Conservation (phyloP, 2,329 filamentous ascomycete genomes). For the Cytospora chrysosperma region DNA sequence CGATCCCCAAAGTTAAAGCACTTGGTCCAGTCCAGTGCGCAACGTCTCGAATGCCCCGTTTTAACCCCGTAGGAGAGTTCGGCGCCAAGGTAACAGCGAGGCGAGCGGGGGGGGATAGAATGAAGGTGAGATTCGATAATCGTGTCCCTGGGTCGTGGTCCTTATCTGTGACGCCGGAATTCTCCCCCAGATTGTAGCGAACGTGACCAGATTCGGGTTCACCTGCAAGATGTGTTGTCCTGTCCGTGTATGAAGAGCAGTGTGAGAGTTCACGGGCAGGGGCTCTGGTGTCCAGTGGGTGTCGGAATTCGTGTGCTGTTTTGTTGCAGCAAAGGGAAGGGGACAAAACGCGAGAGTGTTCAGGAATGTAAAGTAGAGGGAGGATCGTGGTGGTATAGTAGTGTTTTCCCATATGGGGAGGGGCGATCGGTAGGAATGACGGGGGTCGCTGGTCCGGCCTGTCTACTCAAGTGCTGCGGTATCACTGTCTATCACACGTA, state of each 20-base stretch:
- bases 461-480: too few relatives aligned
- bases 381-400: neutral
- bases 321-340: neutral
- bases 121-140: neutral
- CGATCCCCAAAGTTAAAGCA: neutral
- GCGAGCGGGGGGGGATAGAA: neutral
- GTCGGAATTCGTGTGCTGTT: neutral
- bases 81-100: neutral
- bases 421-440: neutral
- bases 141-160: neutral
- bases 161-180: neutral
- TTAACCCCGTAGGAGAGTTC: neutral
- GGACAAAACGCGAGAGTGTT: neutral
- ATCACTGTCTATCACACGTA: neutral
- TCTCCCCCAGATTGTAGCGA: neutral
- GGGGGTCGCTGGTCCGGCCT: neutral
- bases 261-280: neutral
- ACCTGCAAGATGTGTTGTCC: neutral
- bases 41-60: neutral
- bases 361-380: neutral
- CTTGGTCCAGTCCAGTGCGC: neutral
- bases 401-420: neutral
- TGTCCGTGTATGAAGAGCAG: neutral
- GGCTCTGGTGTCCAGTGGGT: neutral
- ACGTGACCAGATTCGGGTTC: neutral